A percentile compares a stretch with the other conserved stretches of the same genome.
phyloP scores from a whole-genome alignment of 345 rosid species.

The Hibiscus syriacus region DNA sequence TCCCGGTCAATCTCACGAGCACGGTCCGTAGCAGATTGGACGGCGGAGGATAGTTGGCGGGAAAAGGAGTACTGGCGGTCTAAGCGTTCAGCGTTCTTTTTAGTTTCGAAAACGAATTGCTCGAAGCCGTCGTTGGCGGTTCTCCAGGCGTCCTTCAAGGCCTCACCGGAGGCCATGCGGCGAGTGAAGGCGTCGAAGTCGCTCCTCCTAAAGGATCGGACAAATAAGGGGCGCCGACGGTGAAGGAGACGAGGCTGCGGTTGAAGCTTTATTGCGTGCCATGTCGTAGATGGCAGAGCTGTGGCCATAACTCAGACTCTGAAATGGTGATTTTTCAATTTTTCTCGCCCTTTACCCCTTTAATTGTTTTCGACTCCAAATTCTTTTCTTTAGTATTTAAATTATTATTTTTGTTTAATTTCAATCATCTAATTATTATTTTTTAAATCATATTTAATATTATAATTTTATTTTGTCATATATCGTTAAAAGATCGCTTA shows the following conservation, averaged over 20 bases:
- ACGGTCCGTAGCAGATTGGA: conserved; percentile 49
- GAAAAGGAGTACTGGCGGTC: conserved; percentile 76
- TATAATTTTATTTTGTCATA: too few relatives aligned
- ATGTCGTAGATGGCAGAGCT: conserved; percentile 3
- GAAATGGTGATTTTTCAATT: not conserved
- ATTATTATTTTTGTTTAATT: too few relatives aligned
- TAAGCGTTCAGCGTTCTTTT: conserved; percentile 71
- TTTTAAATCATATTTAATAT: too few relatives aligned
- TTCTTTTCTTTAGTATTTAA: too few relatives aligned
- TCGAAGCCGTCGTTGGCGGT: conserved; percentile 81
- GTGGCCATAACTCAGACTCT: conserved; percentile 7
- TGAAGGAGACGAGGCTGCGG: not conserved
- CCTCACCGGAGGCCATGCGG: conserved; percentile 54
- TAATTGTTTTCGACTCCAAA: too few relatives aligned
- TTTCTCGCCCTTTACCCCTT: not conserved
- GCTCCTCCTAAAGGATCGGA: conserved; percentile 44
- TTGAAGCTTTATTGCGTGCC: conserved; percentile 5
- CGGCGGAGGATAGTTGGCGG: conserved; percentile 48
- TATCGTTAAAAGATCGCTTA: too few relatives aligned
- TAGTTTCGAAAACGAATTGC: conserved; percentile 67
- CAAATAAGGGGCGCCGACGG: conserved; percentile 2
- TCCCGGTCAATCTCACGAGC: conserved; percentile 81
- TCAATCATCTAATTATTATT: too few relatives aligned
- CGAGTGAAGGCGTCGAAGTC: conserved; percentile 58
- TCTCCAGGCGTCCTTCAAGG: conserved; percentile 73